phyloP scores from a whole-genome alignment of 305 asterid species.

The Fraxinus greggii region DNA sequence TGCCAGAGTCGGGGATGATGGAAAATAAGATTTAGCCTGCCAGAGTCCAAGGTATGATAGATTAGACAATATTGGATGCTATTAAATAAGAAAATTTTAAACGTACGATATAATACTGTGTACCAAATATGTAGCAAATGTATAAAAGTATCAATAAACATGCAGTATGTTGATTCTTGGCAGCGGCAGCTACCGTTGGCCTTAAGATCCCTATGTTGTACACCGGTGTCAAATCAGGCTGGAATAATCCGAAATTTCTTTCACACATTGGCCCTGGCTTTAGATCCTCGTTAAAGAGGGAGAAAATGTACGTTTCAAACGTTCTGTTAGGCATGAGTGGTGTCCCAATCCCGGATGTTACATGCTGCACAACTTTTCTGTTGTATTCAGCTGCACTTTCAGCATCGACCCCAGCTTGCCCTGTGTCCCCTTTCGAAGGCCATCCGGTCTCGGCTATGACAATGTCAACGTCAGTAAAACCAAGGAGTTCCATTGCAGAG shows the following conservation, averaged over 20 bases:
- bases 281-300: constrained; percentile 62
- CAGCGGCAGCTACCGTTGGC: constrained; percentile 39
- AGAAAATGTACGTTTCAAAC: constrained; percentile 66
- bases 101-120: neutral
- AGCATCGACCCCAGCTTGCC: constrained; percentile 55
- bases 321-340: constrained; percentile 70
- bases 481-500: constrained; percentile 51
- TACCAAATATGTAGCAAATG: constrained; percentile 34
- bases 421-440: constrained; percentile 66
- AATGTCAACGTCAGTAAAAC: constrained; percentile 44
- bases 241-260: constrained; percentile 69
- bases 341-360: constrained; percentile 65
- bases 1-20: constrained; percentile 16
- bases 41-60: constrained; percentile 5
- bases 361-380: constrained; percentile 49
- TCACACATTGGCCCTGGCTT: constrained; percentile 70
- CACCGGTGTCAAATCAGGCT: constrained; percentile 56
- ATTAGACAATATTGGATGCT: neutral
- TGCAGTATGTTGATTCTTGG: constrained; percentile 25
- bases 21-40: constrained; percentile 41
- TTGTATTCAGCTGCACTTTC: constrained; percentile 61
- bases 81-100: neutral
- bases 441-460: constrained; percentile 82
- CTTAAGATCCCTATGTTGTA: constrained; percentile 58
- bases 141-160: constrained; percentile 32